These are phyloP conservation scores for Phytophthora fragariae DNA, from an alignment of 352 stramenopile species.

Conservation along the genomic window DNA sequence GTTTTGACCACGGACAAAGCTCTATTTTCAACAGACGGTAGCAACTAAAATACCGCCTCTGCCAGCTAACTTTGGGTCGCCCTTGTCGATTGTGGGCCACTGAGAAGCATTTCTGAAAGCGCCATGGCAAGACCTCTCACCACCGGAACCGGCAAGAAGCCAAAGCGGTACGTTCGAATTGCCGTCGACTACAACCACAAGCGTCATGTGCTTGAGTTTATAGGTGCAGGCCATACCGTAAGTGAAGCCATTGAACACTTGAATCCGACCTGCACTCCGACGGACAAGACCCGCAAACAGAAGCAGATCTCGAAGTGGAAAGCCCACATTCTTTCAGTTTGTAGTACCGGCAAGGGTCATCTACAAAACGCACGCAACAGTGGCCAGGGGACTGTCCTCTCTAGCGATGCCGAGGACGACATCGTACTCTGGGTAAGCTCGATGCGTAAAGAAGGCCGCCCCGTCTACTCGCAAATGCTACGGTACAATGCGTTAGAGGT, in stretches of 20 bases:
- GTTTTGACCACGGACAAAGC: neutral
- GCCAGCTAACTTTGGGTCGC: neutral
- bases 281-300: neutral
- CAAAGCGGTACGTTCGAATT: slow-evolving; percentile 11
- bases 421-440: slow-evolving; percentile 11
- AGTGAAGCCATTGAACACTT: slow-evolving; percentile 3
- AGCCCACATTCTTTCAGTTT: neutral
- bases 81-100: neutral
- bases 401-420: neutral
- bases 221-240: neutral
- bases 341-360: slow-evolving; percentile 1
- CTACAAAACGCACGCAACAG: slow-evolving; percentile 1
- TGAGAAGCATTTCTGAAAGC: neutral
- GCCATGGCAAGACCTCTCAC: slow-evolving; percentile 7
- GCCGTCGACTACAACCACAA: slow-evolving; percentile 22
- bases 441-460: slow-evolving; percentile 7
- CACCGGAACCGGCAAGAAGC: slow-evolving; percentile 7
- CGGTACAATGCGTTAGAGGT: slow-evolving; percentile 10
- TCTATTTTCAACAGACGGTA: neutral
- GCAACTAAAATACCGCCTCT: neutral
- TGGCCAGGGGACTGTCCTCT: slow-evolving; percentile 9
- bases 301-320: slow-evolving; percentile 20
- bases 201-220: neutral
- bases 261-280: neutral
- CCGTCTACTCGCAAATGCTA: slow-evolving; percentile 9